Evolutionary conservation across 805 yeast genomes (phyloP), one percentile per base, ranked within the genome.

Genomic region (Maudiozyma serrabonitensis): DNA sequence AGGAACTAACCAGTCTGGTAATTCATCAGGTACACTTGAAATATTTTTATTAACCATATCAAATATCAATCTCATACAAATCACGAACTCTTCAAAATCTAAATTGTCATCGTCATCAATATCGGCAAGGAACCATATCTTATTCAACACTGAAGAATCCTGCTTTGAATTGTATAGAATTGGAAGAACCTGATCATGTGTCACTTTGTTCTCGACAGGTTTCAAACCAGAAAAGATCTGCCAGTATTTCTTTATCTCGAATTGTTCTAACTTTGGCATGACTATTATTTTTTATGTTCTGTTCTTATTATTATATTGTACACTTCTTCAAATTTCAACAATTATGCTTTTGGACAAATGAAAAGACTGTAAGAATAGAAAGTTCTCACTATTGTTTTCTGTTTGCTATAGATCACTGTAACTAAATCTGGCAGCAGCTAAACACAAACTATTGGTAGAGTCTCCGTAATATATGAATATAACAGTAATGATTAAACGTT

Each of bases 211-310:
- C 48, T 80, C 78, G 35, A 70, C 80, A 0, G 99, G 99, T 54
- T 80, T 79, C 59, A 93, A 78, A 13, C 96, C 95, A 55, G 84
- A 81, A 73, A 93, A 93, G 44, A 93, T 90, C 68, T 93, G 95
- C 99, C 99, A 93, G 74, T 89, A 93, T 70, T 91, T 91, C 62
- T 89, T 85, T 59, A 90, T 89, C 69, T 93, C 99, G 85, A 95
- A 89, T 58, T 89, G 93, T 66, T 88, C 96, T 52, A 89, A 70
- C 54, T 85, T 81, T 25, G 91, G 89, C 73, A 68, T 68, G 23
- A 21, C 23, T 15, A 35, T 35, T n/a, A 35, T 15, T 35, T 13
- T n/a, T 35, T 35, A 16, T 15, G 3, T 16, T 35, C 8, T 15
- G 19, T 35, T n/a, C 6, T 28, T 28, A 28, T 28, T 28, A 28